These are phyloP conservation scores for Trichophyton benhamiae DNA, from an alignment of 2,329 filamentous ascomycete species.

Conservation along the genomic window DNA sequence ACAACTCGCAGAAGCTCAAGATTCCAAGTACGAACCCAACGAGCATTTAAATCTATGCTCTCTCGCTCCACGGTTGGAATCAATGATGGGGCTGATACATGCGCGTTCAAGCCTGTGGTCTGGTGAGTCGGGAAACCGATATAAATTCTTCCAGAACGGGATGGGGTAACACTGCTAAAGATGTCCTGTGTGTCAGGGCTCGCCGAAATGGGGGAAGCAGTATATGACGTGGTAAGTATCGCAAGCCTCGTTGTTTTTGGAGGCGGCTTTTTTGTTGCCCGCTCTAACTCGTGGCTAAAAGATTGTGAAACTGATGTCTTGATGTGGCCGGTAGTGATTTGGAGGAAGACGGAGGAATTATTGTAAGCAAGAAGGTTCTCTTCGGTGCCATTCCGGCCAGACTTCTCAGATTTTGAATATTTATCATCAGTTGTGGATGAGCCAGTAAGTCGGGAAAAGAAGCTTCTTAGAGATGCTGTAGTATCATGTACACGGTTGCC, in stretches of 20 bases:
- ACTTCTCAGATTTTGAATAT: slow-evolving; percentile 35
- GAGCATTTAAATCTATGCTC: slow-evolving; percentile 89
- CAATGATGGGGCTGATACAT: slow-evolving; percentile 88
- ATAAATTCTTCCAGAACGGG: slow-evolving; percentile 80
- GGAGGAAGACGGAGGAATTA: slow-evolving; percentile 72
- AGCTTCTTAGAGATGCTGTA: slow-evolving; percentile 56
- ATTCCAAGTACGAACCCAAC: slow-evolving; percentile 93
- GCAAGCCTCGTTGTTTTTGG: slow-evolving; percentile 77
- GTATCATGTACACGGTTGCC: slow-evolving; percentile 27
- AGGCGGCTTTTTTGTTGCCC: slow-evolving; percentile 93
- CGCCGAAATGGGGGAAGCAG: slow-evolving; percentile 59
- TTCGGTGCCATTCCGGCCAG: slow-evolving; percentile 48
- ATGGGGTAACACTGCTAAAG: slow-evolving; percentile 80
- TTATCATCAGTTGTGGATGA: slow-evolving; percentile 40
- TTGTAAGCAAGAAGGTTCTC: slow-evolving; percentile 61
- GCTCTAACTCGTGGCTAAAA: slow-evolving; percentile 76
- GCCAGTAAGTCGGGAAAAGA: slow-evolving; percentile 66
- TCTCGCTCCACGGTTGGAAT: slow-evolving; percentile 97
- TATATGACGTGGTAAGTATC: slow-evolving; percentile 81
- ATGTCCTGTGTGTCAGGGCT: slow-evolving; percentile 40
- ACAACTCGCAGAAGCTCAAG: slow-evolving; percentile 81
- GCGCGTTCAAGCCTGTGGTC: slow-evolving; percentile 84
- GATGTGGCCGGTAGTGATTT: slow-evolving; percentile 73
- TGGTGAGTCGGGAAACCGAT: slow-evolving; percentile 97
- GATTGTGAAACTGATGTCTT: slow-evolving; percentile 59